Evolutionary conservation across 2,329 filamentous ascomycete genomes (phyloP).

Genomic region (Ascochyta lentis): DNA sequence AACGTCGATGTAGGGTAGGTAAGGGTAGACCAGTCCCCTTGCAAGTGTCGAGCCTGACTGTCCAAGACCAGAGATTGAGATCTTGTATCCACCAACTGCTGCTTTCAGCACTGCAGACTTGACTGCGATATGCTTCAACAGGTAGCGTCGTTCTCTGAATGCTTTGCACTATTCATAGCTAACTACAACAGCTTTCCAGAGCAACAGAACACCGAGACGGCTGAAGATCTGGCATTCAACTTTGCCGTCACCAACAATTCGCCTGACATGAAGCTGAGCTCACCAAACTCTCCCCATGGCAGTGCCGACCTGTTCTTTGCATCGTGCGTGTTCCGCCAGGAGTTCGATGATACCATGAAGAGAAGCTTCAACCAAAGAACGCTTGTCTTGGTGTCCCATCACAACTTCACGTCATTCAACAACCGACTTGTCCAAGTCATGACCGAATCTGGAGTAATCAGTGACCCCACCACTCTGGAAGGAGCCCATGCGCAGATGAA

Average conservation of each 20-base stretch:
- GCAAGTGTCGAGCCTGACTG: slow-evolving; percentile 15
- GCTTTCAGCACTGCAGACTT: slow-evolving; percentile 49
- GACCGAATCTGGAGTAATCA: slow-evolving; percentile 47
- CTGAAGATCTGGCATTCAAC: slow-evolving; percentile 49
- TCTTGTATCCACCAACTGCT: slow-evolving; percentile 50
- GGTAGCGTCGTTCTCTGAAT: slow-evolving; percentile 25
- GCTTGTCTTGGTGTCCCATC: slow-evolving; percentile 50
- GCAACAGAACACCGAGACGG: slow-evolving; percentile 51
- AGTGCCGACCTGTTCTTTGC: slow-evolving; percentile 47
- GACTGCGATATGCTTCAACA: slow-evolving; percentile 53
- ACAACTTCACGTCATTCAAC: slow-evolving; percentile 50
- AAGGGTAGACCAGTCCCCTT: not conserved
- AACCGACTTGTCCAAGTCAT: slow-evolving; percentile 45
- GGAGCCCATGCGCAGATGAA: slow-evolving; percentile 48
- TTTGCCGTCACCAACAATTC: slow-evolving; percentile 52
- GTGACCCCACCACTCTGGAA: slow-evolving; percentile 49
- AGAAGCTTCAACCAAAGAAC: slow-evolving; percentile 52
- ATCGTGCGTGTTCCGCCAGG: slow-evolving; percentile 51
- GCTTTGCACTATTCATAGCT: slow-evolving; percentile 4
- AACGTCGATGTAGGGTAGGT: slow-evolving; percentile 52
- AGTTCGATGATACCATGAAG: slow-evolving; percentile 51
- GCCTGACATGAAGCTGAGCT: slow-evolving; percentile 63
- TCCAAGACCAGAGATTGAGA: slow-evolving; percentile 50
- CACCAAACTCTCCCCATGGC: slow-evolving; percentile 49
- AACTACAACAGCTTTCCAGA: slow-evolving; percentile 48